Evolutionary conservation across 129 eudicot genomes (phyloP).

Genomic region (Flaveria ramosissima): DNA sequence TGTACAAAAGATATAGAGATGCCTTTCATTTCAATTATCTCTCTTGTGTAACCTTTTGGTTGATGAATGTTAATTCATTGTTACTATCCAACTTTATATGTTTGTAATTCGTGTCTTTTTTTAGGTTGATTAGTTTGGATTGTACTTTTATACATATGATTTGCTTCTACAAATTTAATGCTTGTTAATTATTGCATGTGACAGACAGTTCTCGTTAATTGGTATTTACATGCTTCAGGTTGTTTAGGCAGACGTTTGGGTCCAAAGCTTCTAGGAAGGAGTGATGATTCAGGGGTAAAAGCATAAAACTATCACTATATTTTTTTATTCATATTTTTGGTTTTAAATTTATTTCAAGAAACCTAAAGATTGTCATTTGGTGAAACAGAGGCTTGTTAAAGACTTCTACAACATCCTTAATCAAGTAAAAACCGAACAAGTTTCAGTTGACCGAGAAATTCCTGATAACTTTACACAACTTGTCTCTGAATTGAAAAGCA

Average conservation of each 20-base stretch:
- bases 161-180: conserved; percentile 20
- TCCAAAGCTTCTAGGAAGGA: conserved; percentile 90
- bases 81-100: conserved; percentile 21
- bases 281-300: conserved; percentile 92
- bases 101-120: not conserved
- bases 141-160: not conserved
- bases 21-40: not conserved
- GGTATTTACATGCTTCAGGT: conserved; percentile 50
- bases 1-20: not conserved
- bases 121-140: conserved; percentile 13
- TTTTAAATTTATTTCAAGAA: conserved; percentile 21
- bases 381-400: conserved; percentile 80
- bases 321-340: not conserved
- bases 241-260: conserved; percentile 99
- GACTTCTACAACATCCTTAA: conserved; percentile 79
- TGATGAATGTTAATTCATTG: not conserved
- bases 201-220: conserved; percentile 14
- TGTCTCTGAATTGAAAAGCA: conserved; percentile 82
- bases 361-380: conserved; percentile 27
- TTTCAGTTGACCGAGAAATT: conserved; percentile 63
- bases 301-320: conserved; percentile 37
- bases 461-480: conserved; percentile 88
- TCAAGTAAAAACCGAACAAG: conserved; percentile 84
- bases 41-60: conserved; percentile 8
- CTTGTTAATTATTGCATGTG: conserved; percentile 21